Percentiles rank a stretch among this genome's conserved stretches.
phyloP scores from a whole-genome alignment of 1,284 basidiomycete species.

The Hymenochaete sp. region DNA sequence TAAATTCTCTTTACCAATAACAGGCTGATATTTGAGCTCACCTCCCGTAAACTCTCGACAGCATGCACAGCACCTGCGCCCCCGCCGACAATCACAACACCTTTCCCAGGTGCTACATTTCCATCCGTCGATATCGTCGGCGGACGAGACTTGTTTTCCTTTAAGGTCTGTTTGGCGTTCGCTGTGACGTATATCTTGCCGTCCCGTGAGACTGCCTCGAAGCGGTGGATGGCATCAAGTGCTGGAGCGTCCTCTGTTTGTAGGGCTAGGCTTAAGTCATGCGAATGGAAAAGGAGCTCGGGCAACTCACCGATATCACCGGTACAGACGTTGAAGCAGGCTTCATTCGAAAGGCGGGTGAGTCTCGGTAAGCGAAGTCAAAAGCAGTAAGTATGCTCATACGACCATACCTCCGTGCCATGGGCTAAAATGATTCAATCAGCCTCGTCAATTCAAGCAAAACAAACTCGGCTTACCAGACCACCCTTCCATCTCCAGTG shows the following conservation, averaged over 20 bases:
- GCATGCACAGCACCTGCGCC: slow-evolving; percentile 76
- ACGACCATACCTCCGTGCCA: slow-evolving; percentile 75
- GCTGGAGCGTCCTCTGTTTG: slow-evolving; percentile 92
- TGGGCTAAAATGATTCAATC: slow-evolving; percentile 39
- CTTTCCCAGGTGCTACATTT: slow-evolving; percentile 34
- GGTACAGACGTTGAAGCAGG: slow-evolving; percentile 82
- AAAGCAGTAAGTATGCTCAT: too few relatives aligned
- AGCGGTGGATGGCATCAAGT: slow-evolving; percentile 76
- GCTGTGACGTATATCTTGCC: slow-evolving; percentile 81
- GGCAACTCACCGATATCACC: slow-evolving; percentile 57
- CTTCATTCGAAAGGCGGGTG: slow-evolving; percentile 33
- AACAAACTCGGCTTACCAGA: slow-evolving; percentile 45
- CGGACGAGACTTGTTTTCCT: slow-evolving; percentile 57
- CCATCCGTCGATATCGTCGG: slow-evolving; percentile 41
- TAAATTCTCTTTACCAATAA: neutral
- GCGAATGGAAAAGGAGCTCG: neutral
- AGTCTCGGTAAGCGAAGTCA: too few relatives aligned
- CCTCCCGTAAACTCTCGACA: slow-evolving; percentile 80
- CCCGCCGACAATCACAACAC: slow-evolving; percentile 83
- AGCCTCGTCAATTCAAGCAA: neutral
- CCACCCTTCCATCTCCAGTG: slow-evolving; percentile 69
- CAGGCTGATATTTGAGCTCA: slow-evolving; percentile 25
- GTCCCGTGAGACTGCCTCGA: slow-evolving; percentile 61
- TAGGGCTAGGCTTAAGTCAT: neutral
- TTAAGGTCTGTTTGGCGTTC: slow-evolving; percentile 55